These are phyloP conservation scores for Diospyros kaki DNA, from an alignment of 148 eudicot genomes.

Conservation along the genomic window DNA sequence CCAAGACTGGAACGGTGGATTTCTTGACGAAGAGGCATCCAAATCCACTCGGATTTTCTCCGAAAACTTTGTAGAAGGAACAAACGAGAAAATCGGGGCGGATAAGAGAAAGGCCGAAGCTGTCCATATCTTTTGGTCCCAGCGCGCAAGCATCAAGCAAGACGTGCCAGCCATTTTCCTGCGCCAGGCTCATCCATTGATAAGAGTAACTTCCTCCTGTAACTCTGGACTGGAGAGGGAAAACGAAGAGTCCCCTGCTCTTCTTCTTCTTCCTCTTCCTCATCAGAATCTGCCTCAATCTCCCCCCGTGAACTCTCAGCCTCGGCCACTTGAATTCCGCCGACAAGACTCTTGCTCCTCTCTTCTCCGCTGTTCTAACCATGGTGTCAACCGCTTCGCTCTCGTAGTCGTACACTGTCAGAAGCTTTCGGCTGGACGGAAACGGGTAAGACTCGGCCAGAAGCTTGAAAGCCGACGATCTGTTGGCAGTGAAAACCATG, in stretches of 20 bases:
- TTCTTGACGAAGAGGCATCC: constrained; percentile 89
- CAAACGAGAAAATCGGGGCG: constrained; percentile 81
- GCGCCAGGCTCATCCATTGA: constrained; percentile 93
- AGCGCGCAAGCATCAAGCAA: constrained; percentile 89
- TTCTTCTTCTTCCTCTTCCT: constrained; percentile 53
- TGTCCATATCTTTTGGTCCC: constrained; percentile 94
- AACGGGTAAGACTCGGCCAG: constrained; percentile 91
- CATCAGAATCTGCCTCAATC: constrained; percentile 47
- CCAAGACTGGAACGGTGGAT: constrained; percentile 52
- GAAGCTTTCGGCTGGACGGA: constrained; percentile 50
- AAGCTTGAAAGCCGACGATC: constrained; percentile 82
- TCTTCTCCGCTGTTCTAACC: constrained; percentile 51
- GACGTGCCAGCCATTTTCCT: constrained; percentile 92
- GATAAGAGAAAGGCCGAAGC: constrained; percentile 78
- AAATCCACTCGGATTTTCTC: constrained; percentile 90
- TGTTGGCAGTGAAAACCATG: constrained; percentile 77
- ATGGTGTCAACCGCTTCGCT: constrained; percentile 71
- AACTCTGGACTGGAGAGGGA: constrained; percentile 81
- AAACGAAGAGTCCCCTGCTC: constrained; percentile 64
- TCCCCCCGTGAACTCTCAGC: constrained; percentile 52
- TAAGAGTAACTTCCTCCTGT: constrained; percentile 91
- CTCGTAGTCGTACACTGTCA: constrained; percentile 83
- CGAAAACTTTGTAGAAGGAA: constrained; percentile 91
- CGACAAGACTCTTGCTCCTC: constrained; percentile 61
- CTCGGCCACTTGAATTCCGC: constrained; percentile 96